Percentiles rank a stretch among this genome's conserved stretches.
Evolutionary conservation across 2,329 filamentous ascomycete species (phyloP).

Genomic region (Colletotrichum chrysophilum): DNA sequence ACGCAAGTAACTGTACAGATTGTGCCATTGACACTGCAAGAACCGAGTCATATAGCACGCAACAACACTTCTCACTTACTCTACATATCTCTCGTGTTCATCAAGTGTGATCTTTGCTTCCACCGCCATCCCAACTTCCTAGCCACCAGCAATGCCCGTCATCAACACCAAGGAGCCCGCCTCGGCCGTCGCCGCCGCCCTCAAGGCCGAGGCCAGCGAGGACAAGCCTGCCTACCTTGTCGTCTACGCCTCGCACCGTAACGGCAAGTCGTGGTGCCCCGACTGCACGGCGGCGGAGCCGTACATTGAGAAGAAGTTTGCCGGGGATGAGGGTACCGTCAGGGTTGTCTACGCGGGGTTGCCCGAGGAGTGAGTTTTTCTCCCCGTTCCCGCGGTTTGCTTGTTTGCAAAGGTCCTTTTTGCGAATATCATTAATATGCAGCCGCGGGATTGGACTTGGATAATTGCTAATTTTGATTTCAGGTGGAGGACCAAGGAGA

Average conservation of each 20-base stretch:
- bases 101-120: not conserved
- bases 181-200: slow-evolving; percentile 9
- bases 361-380: slow-evolving; percentile 14
- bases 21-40: slow-evolving; percentile 1
- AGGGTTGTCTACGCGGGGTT: slow-evolving; percentile 14
- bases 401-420: not conserved
- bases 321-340: slow-evolving; percentile 5
- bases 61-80: not conserved
- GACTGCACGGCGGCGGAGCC: slow-evolving; percentile 19
- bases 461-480: not conserved
- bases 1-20: slow-evolving; percentile 4
- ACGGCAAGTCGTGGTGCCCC: slow-evolving; percentile 14
- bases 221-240: slow-evolving; percentile 15
- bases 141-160: slow-evolving; percentile 1
- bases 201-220: slow-evolving; percentile 14
- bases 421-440: not conserved
- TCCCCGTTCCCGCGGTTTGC: not conserved
- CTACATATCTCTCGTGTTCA: not conserved
- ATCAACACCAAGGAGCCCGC: slow-evolving; percentile 12
- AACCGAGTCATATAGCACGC: not conserved
- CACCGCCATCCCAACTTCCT: not conserved
- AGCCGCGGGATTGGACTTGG: not conserved
- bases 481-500: slow-evolving; percentile 20
- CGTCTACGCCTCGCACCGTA: slow-evolving; percentile 19
- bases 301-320: slow-evolving; percentile 19